Base-by-base conservation (phyloP, 257 asterid genomes). In the Fraxinus excelsior region DNA sequence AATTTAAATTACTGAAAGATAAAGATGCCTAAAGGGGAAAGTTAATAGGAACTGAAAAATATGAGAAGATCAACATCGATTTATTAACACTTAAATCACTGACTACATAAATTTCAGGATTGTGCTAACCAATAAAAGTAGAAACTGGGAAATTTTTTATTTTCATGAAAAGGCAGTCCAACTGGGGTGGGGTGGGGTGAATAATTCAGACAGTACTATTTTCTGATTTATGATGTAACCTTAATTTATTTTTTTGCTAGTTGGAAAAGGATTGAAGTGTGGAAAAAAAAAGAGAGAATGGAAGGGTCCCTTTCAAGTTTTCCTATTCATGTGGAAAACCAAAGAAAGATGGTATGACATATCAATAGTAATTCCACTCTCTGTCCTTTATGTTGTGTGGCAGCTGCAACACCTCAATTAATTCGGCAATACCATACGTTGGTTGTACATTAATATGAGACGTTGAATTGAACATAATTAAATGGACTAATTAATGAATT, bases 31-130 rank as follows among this genome's bases (percentile, higher is more conserved):
- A 84, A 73, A 76, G 65, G 74, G 75, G 26, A 73, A 74, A 74
- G 32, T 38, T 53, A 62, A 77, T 29, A 28, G 84, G 81, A 72
- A 77, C 86, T 71, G 81, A 82, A 82, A 80, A 74, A 82, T 70
- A 83, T 87, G 88, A 87, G 74, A 70, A 13, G 68, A 85, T 85
- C 86, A 82, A 71, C 84, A 79, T 74, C 70, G 82, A 76, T 34
- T 67, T 58, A 37, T 67, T 70, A 56, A 71, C 76, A 69, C 56
- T 42, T 81, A 76, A 35, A 8, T 37, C 35, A 8, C 32, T 21
- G 42, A 80, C 74, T 71, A 37, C 83, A 71, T 34, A 62, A 74
- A 72, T 25, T 69, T 73, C 76, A 68, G 75, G 72, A 35, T 62
- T 53, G 74, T 38, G 44, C 75, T 72, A 74, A 67, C 84, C 74